A percentile compares a stretch with the other conserved stretches of the same genome.
phyloP scores from a whole-genome alignment of 139 green algal genomes.

The Limnomonas spitsbergensis region DNA sequence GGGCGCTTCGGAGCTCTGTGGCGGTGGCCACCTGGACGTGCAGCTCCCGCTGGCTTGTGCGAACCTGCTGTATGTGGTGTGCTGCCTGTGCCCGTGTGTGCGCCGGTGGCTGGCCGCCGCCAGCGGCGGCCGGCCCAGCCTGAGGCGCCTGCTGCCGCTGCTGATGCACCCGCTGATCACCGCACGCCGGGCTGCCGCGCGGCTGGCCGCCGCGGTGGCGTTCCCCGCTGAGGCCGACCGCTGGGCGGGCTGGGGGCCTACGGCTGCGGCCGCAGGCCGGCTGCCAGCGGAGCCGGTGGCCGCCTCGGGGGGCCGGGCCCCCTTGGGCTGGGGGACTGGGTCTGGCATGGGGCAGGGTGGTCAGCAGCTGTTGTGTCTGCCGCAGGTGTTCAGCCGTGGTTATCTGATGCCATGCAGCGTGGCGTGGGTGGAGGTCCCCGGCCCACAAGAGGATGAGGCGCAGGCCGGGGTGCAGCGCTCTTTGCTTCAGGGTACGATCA shows the following conservation, averaged over 20 bases:
- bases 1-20: background rate
- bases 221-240: conserved; percentile 35
- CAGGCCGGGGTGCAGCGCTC: too few relatives aligned
- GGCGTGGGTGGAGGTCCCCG: conserved; percentile 24
- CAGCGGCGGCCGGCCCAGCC: background rate
- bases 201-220: conserved; percentile 36
- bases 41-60: conserved; percentile 37
- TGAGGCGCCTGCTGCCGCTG: conserved; percentile 25
- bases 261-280: too few relatives aligned
- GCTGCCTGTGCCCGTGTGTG: conserved; percentile 13
- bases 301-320: too few relatives aligned
- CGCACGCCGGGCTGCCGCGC: conserved; percentile 35
- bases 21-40: conserved; percentile 29
- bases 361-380: too few relatives aligned
- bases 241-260: conserved; percentile 28
- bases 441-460: background rate
- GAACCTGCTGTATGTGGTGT: conserved; percentile 38
- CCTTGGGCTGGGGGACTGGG: too few relatives aligned
- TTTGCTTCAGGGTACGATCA: too few relatives aligned
- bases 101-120: conserved; percentile 25
- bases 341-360: too few relatives aligned
- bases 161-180: conserved; percentile 41
- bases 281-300: too few relatives aligned
- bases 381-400: conserved; percentile 11
- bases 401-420: conserved; percentile 25